These are phyloP conservation scores for Pelargonium australe DNA, from an alignment of 441 rosid genomes.

Conservation along the genomic window DNA sequence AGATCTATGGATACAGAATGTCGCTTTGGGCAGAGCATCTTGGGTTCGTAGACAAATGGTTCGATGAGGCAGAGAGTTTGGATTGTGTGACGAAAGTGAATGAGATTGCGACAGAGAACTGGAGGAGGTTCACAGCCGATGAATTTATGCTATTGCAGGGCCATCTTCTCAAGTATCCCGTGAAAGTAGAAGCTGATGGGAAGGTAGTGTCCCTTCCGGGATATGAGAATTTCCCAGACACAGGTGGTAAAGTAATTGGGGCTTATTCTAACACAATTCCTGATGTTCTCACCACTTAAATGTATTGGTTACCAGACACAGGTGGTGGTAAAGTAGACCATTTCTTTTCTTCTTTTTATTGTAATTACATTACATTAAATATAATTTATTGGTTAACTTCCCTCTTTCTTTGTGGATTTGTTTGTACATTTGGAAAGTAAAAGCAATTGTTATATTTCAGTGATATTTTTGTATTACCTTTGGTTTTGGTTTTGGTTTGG, in stretches of 20 bases:
- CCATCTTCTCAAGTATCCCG: constrained; percentile 81
- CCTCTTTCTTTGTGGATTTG: no score
- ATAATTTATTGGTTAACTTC: no score
- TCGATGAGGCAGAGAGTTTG: constrained; percentile 42
- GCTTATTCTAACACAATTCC: constrained; percentile 47
- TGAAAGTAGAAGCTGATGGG: constrained; percentile 51
- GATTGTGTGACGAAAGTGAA: constrained; percentile 63
- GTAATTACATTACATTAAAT: no score
- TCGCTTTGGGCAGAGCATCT: constrained; percentile 98
- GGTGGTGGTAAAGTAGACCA: no score
- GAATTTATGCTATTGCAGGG: constrained; percentile 48
- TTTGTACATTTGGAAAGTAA: no score
- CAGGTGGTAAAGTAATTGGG: constrained; percentile 78
- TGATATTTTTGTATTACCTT: no score
- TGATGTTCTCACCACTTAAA: no score
- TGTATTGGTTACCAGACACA: no score
- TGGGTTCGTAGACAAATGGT: constrained; percentile 34
- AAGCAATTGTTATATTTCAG: no score
- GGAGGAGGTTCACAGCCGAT: constrained; percentile 43
- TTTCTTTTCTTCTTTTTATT: no score
- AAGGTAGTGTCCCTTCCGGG: constrained; percentile 49
- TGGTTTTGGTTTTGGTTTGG: no score
- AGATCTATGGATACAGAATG: constrained; percentile 86
- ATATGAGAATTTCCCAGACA: constrained; percentile 67
- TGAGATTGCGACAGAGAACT: constrained; percentile 50